Conservation (phyloP, 176 grass and related monocot species). For the Aegilops speltoides region DNA sequence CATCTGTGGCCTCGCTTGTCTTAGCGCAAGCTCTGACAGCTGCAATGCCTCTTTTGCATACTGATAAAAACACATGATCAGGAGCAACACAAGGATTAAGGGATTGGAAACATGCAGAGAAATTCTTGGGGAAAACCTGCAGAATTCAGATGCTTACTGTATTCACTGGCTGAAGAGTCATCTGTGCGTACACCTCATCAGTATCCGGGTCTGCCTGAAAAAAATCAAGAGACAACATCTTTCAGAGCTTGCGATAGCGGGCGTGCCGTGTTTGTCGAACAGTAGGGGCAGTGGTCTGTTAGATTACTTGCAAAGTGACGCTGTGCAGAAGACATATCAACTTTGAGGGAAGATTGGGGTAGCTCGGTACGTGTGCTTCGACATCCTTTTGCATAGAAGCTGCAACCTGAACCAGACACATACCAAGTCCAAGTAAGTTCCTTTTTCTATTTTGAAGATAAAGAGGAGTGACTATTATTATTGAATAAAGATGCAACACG, state of each 20-base stretch:
- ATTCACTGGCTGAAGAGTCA: conserved; percentile 99
- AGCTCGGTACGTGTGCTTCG: conserved; percentile 87
- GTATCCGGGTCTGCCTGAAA: conserved; percentile 89
- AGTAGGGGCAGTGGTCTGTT: conserved; percentile 2
- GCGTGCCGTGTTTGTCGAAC: neutral
- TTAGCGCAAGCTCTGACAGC: conserved; percentile 87
- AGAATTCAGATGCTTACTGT: conserved; percentile 54
- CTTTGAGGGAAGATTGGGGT: conserved; percentile 91
- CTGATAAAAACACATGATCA: conserved; percentile 38
- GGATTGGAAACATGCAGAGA: conserved; percentile 13
- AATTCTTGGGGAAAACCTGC: conserved; percentile 6
- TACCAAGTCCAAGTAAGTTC: conserved; percentile 30
- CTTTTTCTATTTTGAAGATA: neutral
- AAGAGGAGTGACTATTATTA: neutral
- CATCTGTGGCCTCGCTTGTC: conserved; percentile 78
- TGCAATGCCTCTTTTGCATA: conserved; percentile 94
- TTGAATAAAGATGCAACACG: neutral
- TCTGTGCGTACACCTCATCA: conserved; percentile 99
- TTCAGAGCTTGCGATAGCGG: neutral
- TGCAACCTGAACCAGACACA: conserved; percentile 71
- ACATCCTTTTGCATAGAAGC: conserved; percentile 99
- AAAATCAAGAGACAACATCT: conserved; percentile 11
- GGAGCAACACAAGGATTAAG: conserved; percentile 19
- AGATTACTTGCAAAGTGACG: conserved; percentile 90
- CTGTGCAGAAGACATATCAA: conserved; percentile 97